These are phyloP conservation scores for Mucor velutinosus DNA, from an alignment of 371 early-diverging fungal species.

Conservation along the genomic window DNA sequence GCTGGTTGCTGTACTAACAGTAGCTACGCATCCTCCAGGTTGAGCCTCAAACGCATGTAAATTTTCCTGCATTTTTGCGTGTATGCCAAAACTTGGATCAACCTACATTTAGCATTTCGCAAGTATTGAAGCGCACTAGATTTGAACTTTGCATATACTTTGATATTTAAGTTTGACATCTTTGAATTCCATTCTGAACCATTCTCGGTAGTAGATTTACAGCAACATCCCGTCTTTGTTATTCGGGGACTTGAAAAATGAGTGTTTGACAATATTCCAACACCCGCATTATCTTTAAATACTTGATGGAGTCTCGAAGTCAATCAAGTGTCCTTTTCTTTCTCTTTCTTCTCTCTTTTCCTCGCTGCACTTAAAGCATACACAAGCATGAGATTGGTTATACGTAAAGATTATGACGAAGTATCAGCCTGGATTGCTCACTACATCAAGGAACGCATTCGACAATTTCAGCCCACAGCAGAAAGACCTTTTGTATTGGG, in stretches of 20 bases:
- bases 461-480: constrained; percentile 57
- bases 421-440: constrained; percentile 52
- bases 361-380: neutral
- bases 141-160: no score
- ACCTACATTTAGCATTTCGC: neutral
- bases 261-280: neutral
- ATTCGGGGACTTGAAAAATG: neutral
- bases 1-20: no score
- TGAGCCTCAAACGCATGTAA: neutral
- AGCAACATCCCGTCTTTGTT: neutral
- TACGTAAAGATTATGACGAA: constrained; percentile 59
- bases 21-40: neutral
- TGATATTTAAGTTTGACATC: neutral
- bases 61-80: no score
- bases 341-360: neutral
- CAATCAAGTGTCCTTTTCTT: neutral
- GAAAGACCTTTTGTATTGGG: constrained; percentile 64
- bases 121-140: neutral
- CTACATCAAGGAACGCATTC: constrained; percentile 62
- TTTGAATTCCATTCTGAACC: neutral
- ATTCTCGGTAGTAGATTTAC: neutral
- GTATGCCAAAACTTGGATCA: no score
- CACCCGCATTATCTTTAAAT: constrained; percentile 1
- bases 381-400: constrained; percentile 58
- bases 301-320: neutral